Evolutionary conservation across 2,329 filamentous ascomycete genomes (phyloP).

Genomic region (Trichoderma sp.): DNA sequence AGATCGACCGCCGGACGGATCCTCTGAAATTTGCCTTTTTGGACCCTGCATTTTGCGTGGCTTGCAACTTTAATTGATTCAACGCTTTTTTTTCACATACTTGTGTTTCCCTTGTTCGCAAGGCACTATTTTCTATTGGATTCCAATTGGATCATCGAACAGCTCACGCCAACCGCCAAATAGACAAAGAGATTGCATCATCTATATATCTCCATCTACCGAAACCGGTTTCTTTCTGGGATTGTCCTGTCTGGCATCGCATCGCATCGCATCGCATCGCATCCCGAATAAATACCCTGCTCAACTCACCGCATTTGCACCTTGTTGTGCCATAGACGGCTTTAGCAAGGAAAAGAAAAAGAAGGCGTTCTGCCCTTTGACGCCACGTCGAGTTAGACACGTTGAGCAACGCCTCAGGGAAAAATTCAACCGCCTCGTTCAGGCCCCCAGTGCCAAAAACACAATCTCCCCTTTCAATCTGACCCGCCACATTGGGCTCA

Average conservation of each 20-base stretch:
- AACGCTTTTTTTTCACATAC: not conserved
- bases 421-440: conserved; percentile 20
- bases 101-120: not conserved
- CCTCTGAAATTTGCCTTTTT: conserved; percentile 1
- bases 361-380: conserved; percentile 4
- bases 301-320: conserved; percentile 8
- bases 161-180: not conserved
- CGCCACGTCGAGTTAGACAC: conserved; percentile 18
- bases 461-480: not conserved
- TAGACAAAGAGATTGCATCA: conserved; percentile 1
- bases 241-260: conserved; percentile 17
- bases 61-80: conserved; percentile 6
- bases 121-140: conserved; percentile 15
- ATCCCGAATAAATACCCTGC: not conserved
- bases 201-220: conserved; percentile 1
- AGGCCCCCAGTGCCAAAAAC: not conserved
- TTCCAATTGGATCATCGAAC: conserved; percentile 14
- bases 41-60: conserved; percentile 6
- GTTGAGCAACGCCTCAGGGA: not conserved
- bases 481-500: conserved; percentile 20
- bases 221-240: not conserved
- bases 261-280: conserved; percentile 10
- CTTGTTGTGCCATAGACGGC: not conserved
- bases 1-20: conserved; percentile 25
- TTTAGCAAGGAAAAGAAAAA: not conserved